Percentiles rank a stretch among this genome's conserved stretches.
Conservation (phyloP, 2,329 filamentous ascomycete genomes). For the Lachnellula hyalina region DNA sequence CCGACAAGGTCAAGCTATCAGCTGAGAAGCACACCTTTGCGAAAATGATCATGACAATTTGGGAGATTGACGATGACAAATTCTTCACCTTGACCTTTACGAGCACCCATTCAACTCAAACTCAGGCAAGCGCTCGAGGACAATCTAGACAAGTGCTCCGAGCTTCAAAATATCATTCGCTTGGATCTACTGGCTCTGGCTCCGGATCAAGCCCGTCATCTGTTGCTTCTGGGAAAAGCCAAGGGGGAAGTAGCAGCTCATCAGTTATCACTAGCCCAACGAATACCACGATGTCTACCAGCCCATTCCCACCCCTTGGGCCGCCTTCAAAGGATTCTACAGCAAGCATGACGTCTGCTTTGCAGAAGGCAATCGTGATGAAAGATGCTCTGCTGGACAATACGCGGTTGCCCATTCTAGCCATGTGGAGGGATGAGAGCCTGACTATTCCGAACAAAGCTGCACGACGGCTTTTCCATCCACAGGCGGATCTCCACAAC, state of each 20-base stretch:
- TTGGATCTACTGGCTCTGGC: conserved; percentile 4
- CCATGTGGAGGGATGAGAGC: conserved; percentile 76
- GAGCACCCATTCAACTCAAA: conserved; percentile 41
- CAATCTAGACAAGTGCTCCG: conserved; percentile 16
- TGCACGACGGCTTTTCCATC: conserved; percentile 45
- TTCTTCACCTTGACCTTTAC: conserved; percentile 76
- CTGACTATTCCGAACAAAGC: conserved; percentile 66
- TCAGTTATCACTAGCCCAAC: conserved; percentile 46
- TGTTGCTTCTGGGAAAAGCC: conserved; percentile 20
- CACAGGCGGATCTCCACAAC: conserved; percentile 35
- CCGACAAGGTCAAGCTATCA: neutral
- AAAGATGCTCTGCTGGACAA: conserved; percentile 75
- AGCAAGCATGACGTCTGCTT: conserved; percentile 56
- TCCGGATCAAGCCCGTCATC: conserved; percentile 27
- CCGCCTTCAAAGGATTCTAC: conserved; percentile 52
- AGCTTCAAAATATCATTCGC: conserved; percentile 9
- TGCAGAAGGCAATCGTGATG: conserved; percentile 68
- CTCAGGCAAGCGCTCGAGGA: conserved; percentile 24
- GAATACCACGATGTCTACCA: conserved; percentile 46
- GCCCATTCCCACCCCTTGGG: conserved; percentile 61
- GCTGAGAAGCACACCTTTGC: conserved; percentile 47
- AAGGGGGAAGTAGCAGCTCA: conserved; percentile 24
- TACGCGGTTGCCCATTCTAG: conserved; percentile 67
- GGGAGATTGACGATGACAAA: conserved; percentile 61
- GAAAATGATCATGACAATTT: conserved; percentile 73